Evolutionary conservation across 2,329 filamentous ascomycete genomes (phyloP).

Genomic region (Calonectria crousiana): DNA sequence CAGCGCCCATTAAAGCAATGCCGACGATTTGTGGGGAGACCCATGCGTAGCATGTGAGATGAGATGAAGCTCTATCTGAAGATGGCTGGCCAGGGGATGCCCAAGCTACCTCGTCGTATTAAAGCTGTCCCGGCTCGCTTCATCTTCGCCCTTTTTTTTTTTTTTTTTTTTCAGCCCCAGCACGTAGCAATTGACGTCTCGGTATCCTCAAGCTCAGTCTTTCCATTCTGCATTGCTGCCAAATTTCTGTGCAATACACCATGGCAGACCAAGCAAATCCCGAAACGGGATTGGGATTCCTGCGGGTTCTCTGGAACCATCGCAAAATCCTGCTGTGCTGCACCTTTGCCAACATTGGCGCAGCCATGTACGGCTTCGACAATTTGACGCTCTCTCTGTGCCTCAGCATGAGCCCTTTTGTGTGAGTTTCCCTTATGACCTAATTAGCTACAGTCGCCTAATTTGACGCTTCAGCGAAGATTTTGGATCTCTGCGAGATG

Average conservation of each 20-base stretch:
- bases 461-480: not conserved
- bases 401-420: constrained; percentile 1
- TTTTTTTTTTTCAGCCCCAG: not conserved
- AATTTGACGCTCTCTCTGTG: constrained; percentile 12
- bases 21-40: not conserved
- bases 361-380: constrained; percentile 10
- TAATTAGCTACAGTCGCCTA: not conserved
- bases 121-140: not conserved
- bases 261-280: not conserved
- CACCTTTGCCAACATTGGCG: constrained; percentile 11
- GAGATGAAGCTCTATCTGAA: not conserved
- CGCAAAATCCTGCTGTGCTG: constrained; percentile 7
- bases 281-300: not conserved
- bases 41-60: not conserved
- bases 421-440: not conserved
- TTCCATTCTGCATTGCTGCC: not conserved
- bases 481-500: not conserved
- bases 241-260: not conserved
- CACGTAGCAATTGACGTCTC: not conserved
- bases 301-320: not conserved
- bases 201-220: not conserved
- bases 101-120: not conserved
- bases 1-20: not conserved
- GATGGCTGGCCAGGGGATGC: not conserved
- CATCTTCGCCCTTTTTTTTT: not conserved